phyloP scores from a whole-genome alignment of 768 basidiomycete genomes.

The Lactarius akahatsu region DNA sequence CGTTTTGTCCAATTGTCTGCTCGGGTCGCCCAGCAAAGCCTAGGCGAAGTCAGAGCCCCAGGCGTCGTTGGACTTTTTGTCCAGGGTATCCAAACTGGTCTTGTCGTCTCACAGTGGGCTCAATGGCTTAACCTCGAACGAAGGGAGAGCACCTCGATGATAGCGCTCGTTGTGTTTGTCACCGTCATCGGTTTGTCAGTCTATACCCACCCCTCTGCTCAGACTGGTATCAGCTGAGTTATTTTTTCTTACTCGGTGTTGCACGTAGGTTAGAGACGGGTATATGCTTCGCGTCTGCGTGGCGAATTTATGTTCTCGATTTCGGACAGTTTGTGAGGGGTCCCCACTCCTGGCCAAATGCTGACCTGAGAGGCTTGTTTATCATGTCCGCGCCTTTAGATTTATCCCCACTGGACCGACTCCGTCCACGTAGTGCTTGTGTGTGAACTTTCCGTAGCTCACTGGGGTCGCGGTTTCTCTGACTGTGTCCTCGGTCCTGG shows the following conservation, averaged over 20 bases:
- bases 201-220: background rate
- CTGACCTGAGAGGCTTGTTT: background rate
- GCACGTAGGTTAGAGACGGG: constrained; percentile 13
- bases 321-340: constrained; percentile 12
- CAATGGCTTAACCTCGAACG: constrained; percentile 16
- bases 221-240: background rate
- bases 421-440: constrained; percentile 17
- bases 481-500: background rate
- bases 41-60: constrained; percentile 8
- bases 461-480: background rate
- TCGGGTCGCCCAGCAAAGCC: constrained; percentile 1
- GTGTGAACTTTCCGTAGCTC: background rate
- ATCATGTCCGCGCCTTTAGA: background rate
- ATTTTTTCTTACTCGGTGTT: background rate
- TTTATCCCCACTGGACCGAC: constrained; percentile 9
- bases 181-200: constrained; percentile 20
- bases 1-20: background rate
- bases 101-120: constrained; percentile 19
- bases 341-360: background rate
- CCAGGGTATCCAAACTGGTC: constrained; percentile 21
- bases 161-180: constrained; percentile 12
- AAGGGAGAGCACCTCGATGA: constrained; percentile 1
- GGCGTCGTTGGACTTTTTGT: constrained; percentile 20
- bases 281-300: constrained; percentile 14
- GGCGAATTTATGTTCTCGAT: constrained; percentile 12